phyloP scores from a whole-genome alignment of 2,329 filamentous ascomycete genomes.

The Ophiocordyceps camponoti-floridani region DNA sequence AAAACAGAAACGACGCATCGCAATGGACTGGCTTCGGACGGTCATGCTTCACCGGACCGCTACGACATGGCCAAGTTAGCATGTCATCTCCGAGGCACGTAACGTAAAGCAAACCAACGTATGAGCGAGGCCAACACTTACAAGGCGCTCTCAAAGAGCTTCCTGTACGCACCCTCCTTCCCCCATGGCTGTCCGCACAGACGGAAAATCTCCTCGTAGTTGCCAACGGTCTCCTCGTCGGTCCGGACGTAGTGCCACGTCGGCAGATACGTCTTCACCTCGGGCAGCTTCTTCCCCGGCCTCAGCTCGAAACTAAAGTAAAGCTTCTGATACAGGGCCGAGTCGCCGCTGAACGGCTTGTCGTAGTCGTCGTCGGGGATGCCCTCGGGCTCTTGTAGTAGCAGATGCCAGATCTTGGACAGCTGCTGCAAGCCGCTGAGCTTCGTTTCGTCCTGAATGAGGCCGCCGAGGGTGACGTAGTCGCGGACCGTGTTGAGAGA shows the following conservation, averaged over 20 bases:
- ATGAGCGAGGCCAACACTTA: background rate
- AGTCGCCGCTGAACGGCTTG: slow-evolving; percentile 1
- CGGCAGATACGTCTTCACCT: slow-evolving; percentile 4
- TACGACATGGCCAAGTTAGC: background rate
- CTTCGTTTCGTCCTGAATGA: slow-evolving; percentile 2
- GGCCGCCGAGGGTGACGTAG: slow-evolving; percentile 3
- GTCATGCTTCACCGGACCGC: slow-evolving; percentile 1
- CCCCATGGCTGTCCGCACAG: slow-evolving; percentile 3
- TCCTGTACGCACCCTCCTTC: slow-evolving; percentile 1
- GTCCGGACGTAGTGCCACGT: slow-evolving; percentile 5
- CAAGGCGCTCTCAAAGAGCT: slow-evolving; percentile 4
- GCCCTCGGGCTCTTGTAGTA: slow-evolving; percentile 4
- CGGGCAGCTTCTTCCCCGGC: slow-evolving; percentile 2
- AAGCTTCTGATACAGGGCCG: slow-evolving; percentile 2
- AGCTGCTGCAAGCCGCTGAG: slow-evolving; percentile 1
- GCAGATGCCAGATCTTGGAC: slow-evolving; percentile 3
- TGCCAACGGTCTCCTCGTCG: slow-evolving; percentile 4
- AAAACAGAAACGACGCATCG: slow-evolving; percentile 3
- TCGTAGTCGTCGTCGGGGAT: slow-evolving; percentile 2
- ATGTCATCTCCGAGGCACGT: background rate
- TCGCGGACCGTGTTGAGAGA: slow-evolving; percentile 4
- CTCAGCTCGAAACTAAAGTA: slow-evolving; percentile 5
- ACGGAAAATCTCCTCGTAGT: slow-evolving; percentile 4
- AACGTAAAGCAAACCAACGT: too few relatives aligned
- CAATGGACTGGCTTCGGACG: slow-evolving; percentile 2